Percentiles rank a stretch among this genome's conserved stretches.
These are phyloP conservation scores for Acacia crassicarpa DNA, from an alignment of 306 rosid genomes.

Conservation along the genomic window DNA sequence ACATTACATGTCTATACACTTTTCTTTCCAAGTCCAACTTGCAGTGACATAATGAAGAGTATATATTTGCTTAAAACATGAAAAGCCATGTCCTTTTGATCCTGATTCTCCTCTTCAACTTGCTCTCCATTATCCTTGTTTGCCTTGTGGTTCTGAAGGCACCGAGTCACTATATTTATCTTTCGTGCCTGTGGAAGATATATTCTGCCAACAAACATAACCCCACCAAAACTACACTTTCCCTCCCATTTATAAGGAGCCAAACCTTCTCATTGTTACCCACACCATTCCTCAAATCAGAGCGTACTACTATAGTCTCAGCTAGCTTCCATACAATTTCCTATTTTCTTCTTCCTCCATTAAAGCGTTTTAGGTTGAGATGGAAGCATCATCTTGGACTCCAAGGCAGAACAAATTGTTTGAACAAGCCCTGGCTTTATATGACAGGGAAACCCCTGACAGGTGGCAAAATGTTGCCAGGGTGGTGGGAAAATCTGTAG, in stretches of 20 bases:
- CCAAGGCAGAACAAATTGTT: conserved; percentile 64
- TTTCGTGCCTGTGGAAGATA: conserved; percentile 41
- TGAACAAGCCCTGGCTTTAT: conserved; percentile 61
- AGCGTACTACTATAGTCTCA: not conserved
- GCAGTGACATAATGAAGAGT: conserved; percentile 38
- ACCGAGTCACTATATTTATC: conserved; percentile 35
- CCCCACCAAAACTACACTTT: conserved; percentile 51
- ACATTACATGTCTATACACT: not conserved
- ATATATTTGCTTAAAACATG: conserved; percentile 33
- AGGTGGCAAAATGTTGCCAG: conserved; percentile 62
- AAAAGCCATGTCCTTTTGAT: conserved; percentile 31
- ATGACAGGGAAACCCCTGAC: conserved; percentile 56
- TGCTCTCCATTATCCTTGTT: conserved; percentile 39
- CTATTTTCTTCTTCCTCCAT: not conserved
- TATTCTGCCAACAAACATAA: conserved; percentile 41
- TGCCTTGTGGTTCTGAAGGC: conserved; percentile 43
- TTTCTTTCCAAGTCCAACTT: conserved; percentile 36
- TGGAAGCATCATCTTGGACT: conserved; percentile 75
- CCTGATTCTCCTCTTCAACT: conserved; percentile 37
- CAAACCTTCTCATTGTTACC: conserved; percentile 34
- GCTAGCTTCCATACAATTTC: not conserved
- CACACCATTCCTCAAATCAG: conserved; percentile 42
- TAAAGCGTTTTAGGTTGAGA: conserved; percentile 19
- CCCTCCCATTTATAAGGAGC: conserved; percentile 72
- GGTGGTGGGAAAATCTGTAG: conserved; percentile 55